Percentiles rank a stretch among this genome's conserved stretches.
phyloP scores from a whole-genome alignment of 1,284 basidiomycete genomes.

The Xerocomus minutiporus region DNA sequence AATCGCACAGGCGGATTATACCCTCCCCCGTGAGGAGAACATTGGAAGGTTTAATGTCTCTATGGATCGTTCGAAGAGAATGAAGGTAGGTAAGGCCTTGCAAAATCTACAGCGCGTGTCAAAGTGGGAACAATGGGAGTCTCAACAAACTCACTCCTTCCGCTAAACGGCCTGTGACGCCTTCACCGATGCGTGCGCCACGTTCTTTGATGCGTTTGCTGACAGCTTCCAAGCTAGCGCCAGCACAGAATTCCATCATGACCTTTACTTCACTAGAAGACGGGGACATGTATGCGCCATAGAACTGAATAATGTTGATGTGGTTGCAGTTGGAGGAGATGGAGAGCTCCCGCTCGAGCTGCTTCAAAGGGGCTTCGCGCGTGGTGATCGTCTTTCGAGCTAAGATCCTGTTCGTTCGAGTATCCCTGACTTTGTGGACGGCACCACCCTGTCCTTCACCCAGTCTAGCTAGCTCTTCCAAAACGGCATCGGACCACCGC shows the following conservation, averaged over 20 bases:
- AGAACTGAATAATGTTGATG: constrained; percentile 87
- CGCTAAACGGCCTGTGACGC: constrained; percentile 87
- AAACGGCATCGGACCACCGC: constrained; percentile 62
- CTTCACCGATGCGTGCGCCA: constrained; percentile 83
- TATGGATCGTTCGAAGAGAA: constrained; percentile 87
- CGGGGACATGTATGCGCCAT: constrained; percentile 92
- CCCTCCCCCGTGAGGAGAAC: constrained; percentile 85
- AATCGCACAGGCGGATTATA: constrained; percentile 90
- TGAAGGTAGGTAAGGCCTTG: constrained; percentile 93
- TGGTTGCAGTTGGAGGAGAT: constrained; percentile 86
- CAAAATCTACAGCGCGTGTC: constrained; percentile 55
- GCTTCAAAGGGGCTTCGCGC: constrained; percentile 88
- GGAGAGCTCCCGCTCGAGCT: constrained; percentile 88
- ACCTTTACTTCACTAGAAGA: constrained; percentile 93
- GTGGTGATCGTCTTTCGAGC: constrained; percentile 97
- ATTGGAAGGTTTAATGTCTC: constrained; percentile 98
- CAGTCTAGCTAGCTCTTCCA: constrained; percentile 71
- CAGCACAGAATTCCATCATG: constrained; percentile 93
- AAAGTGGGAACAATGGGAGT: constrained; percentile 11
- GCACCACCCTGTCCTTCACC: constrained; percentile 97
- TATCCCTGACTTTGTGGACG: constrained; percentile 87
- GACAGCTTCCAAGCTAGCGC: constrained; percentile 82
- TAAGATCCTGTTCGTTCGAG: constrained; percentile 73
- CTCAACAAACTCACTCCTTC: constrained; percentile 63
- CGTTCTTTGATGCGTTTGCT: constrained; percentile 81